phyloP scores from a whole-genome alignment of 768 basidiomycete species.

The Cystobasidium tubakii region DNA sequence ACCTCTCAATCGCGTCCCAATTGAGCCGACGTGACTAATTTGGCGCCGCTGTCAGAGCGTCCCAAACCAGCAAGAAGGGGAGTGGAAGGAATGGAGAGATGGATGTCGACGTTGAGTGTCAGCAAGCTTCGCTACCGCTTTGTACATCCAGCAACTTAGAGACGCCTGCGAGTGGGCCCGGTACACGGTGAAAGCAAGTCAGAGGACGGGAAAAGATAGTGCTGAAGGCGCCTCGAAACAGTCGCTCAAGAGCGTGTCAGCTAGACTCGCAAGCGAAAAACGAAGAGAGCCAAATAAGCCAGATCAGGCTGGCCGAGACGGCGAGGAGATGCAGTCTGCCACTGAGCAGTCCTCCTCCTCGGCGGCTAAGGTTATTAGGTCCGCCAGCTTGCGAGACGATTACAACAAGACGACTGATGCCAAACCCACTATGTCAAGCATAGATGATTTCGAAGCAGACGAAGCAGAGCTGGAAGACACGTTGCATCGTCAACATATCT shows the following conservation, averaged over 20 bases:
- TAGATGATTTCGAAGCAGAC: not conserved
- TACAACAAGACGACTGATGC: slow-evolving; percentile 1
- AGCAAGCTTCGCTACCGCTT: not conserved
- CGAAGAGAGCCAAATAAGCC: not conserved
- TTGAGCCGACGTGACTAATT: slow-evolving; percentile 8
- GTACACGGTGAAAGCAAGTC: not conserved
- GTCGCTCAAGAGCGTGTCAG: slow-evolving; percentile 1
- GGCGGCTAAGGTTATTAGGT: not conserved
- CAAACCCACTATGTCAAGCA: not conserved
- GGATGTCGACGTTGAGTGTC: not conserved
- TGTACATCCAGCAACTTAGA: not conserved
- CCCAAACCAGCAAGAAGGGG: slow-evolving; percentile 1
- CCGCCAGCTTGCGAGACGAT: slow-evolving; percentile 9
- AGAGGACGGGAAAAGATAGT: slow-evolving; percentile 17
- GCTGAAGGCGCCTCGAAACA: not conserved
- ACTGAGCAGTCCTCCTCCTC: not conserved
- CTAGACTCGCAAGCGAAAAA: not conserved
- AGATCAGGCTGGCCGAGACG: not conserved
- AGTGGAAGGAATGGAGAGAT: not conserved
- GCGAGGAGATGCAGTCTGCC: slow-evolving; percentile 8
- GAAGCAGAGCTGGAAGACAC: slow-evolving; percentile 22
- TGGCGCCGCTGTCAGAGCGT: slow-evolving; percentile 2
- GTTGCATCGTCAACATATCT: slow-evolving; percentile 8
- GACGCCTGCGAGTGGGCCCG: not conserved
- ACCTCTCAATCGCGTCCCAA: not conserved